phyloP scores from a whole-genome alignment of 768 basidiomycete genomes.

The Termitomyces sp. region DNA sequence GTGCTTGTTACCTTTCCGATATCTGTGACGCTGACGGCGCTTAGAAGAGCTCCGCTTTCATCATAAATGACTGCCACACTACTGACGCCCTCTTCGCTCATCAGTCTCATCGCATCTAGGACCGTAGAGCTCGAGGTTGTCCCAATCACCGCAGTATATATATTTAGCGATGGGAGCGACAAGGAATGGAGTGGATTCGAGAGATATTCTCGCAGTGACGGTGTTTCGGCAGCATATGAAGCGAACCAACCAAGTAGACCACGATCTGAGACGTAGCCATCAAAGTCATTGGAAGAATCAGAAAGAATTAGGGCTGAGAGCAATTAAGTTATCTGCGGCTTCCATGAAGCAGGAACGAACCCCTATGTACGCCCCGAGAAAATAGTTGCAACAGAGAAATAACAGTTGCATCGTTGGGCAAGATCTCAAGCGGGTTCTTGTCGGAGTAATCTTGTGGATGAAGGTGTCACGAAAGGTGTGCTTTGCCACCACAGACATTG shows the following conservation, averaged over 20 bases:
- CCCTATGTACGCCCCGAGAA: constrained; percentile 67
- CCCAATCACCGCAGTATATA: constrained; percentile 60
- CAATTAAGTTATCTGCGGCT: background rate
- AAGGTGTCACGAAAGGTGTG: constrained; percentile 2
- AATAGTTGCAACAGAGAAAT: constrained; percentile 62
- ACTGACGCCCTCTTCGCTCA: constrained; percentile 84
- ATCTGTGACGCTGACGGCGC: constrained; percentile 81
- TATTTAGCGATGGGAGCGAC: constrained; percentile 58
- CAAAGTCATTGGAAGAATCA: constrained; percentile 36
- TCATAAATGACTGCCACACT: constrained; percentile 75
- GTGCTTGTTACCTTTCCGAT: constrained; percentile 55
- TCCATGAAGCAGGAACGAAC: constrained; percentile 28
- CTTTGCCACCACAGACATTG: background rate
- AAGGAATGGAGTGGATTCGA: constrained; percentile 51
- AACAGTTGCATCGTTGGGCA: constrained; percentile 59
- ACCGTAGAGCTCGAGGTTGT: constrained; percentile 56
- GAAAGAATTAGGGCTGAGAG: constrained; percentile 51
- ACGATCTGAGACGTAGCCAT: constrained; percentile 76
- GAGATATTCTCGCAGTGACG: constrained; percentile 40
- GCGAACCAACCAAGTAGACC: constrained; percentile 68
- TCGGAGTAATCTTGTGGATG: constrained; percentile 63
- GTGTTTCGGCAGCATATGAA: constrained; percentile 41
- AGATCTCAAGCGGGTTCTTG: constrained; percentile 69
- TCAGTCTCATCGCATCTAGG: constrained; percentile 76
- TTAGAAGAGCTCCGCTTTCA: constrained; percentile 54